Base-by-base conservation (phyloP, 495 filamentous ascomycete genomes). In the Echria macrotheca region DNA sequence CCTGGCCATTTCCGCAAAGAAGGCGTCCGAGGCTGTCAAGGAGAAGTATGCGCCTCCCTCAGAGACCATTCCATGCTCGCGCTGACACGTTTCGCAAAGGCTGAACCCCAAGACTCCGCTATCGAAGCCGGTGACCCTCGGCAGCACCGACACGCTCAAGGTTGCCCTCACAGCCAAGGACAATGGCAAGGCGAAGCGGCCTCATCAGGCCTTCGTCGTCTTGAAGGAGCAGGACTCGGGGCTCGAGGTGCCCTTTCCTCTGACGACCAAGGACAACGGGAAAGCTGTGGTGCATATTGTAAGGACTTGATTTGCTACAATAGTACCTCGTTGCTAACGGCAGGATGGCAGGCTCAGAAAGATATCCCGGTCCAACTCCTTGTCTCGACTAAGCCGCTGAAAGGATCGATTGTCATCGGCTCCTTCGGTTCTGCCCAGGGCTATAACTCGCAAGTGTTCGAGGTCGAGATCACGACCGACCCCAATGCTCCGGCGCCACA, bases 171-270 rank as follows among this genome's bases (percentile, higher is more conserved):
- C 88, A 28, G 71, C 88, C 5, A 85, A 84, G 58, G 87, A 96
- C 66, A 82, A 79, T 56, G 80, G 81, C 61, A 83, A 83, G 53
- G 73, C 80, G 9, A 91, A 87, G 68, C 79, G 86, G 44, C 88
- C 93, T 50, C 93, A 98, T 67, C 93, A 98, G 65, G 89, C 89
- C 2, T 96, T 95, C 69, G 76, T 98, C 14, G 75, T 90, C 5
- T 69, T 97, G 31, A 80, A 81, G 52, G 89, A 96, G 52, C 69
- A 78, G 2, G 69, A 75, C 14, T 84, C 80, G 22, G 85, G 86
- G 17, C 72, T 97, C 32, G 91, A 96, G 64, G 83, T 90, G n/a
- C 91, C 90, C 0, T 95, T 88, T 60, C 82, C 89, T 5, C 77
- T 98, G 56, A 82, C 67, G 5, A 76, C 95, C 23, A 96, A 95